phyloP scores from a whole-genome alignment of 257 asterid genomes.

The Nicotiana otophora region DNA sequence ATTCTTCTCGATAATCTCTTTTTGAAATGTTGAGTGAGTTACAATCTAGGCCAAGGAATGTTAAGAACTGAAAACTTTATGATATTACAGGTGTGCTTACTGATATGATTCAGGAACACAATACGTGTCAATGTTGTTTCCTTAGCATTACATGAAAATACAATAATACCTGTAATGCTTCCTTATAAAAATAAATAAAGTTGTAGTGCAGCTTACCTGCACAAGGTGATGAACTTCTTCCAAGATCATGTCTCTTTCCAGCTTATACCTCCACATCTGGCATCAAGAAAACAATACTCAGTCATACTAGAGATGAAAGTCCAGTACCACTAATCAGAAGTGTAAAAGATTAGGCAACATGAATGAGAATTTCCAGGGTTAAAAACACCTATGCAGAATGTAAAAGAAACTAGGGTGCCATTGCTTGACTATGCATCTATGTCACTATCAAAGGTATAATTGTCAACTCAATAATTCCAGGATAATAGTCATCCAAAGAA shows the following conservation, averaged over 20 bases:
- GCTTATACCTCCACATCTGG: background rate
- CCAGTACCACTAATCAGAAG: background rate
- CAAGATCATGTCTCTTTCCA: background rate
- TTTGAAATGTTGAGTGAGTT: no score
- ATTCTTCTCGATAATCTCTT: no score
- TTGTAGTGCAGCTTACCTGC: background rate
- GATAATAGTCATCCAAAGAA: background rate
- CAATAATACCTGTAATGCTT: background rate
- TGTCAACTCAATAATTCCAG: no score
- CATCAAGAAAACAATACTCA: background rate
- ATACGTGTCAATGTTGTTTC: background rate
- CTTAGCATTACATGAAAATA: background rate
- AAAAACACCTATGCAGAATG: background rate
- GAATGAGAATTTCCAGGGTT: background rate
- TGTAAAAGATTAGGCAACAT: background rate
- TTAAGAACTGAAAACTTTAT: background rate
- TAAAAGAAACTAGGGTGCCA: background rate
- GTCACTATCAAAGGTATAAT: no score
- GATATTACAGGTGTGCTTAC: background rate
- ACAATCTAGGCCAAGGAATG: background rate
- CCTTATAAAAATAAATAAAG: background rate
- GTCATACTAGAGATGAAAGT: background rate
- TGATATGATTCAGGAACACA: background rate
- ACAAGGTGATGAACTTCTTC: background rate
- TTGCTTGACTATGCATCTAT: background rate